phyloP scores from a whole-genome alignment of 805 yeast species.

The Yueomyces sinensis region DNA sequence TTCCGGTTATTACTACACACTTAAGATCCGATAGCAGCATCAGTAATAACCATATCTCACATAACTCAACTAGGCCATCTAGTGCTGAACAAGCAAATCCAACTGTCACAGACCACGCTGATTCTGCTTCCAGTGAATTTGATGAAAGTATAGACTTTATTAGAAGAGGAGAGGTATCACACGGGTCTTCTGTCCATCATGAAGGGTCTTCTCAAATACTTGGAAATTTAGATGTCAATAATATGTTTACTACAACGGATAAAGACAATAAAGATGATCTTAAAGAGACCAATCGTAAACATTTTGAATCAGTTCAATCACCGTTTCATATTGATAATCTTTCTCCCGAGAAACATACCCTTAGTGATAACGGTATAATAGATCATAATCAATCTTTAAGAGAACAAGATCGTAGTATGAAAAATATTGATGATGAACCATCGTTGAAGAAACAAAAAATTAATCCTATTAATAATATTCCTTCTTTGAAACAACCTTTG shows the following conservation, averaged over 20 bases:
- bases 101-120: background rate
- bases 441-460: constrained; percentile 9
- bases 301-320: background rate
- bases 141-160: constrained; percentile 1
- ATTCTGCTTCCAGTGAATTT: background rate
- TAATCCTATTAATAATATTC: constrained; percentile 8
- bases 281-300: background rate
- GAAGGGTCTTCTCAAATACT: constrained; percentile 3
- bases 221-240: constrained; percentile 13
- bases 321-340: too few relatives aligned
- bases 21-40: background rate
- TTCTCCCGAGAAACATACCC: too few relatives aligned
- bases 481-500: constrained; percentile 9
- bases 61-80: background rate
- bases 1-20: background rate
- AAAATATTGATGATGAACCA: constrained; percentile 3
- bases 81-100: background rate
- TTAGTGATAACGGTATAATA: too few relatives aligned
- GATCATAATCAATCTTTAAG: too few relatives aligned
- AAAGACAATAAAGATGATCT: background rate
- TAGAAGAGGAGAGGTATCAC: constrained; percentile 1
- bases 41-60: background rate
- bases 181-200: background rate
- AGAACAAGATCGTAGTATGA: too few relatives aligned
- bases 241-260: constrained; percentile 5